Evolutionary conservation across 768 basidiomycete species (phyloP), one percentile per base, ranked within the genome.

Genomic region (Hygrocybe coccinea): DNA sequence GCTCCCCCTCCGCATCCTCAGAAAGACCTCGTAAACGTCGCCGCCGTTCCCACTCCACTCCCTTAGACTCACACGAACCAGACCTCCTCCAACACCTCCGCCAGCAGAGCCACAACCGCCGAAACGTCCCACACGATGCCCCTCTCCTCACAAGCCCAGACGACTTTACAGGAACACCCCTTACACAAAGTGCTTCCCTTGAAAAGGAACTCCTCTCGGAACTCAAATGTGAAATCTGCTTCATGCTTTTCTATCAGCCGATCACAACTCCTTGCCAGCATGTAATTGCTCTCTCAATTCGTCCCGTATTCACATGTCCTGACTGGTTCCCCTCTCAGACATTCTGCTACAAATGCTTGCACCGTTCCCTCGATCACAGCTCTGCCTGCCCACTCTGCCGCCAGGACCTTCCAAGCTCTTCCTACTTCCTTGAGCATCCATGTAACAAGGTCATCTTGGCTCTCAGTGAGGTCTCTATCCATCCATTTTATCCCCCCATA

Each of bases 231-330:
- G 89, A 94, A 69, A 94, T 98, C 34, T 98, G 95, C 71, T 89
- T 89, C 65, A 79, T 79, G 65, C 73, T 97, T 37, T 76, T 94
- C 60, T 84, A 85, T 71, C 84, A 91, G 59, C 94, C 95, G 5
- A 78, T 94, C 50, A 97, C 95, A 14, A 90, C 95, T 2, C 90
- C 91, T 11, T 97, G 95, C 70, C 95, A 97, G 69, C 95, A 98
- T 72, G 91, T 90, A 65, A n/a, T n/a, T 65, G 86, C 78, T 46
- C 45, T 50, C 48, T n/a, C 21, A 33, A 43, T n/a, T 17, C 19
- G n/a, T 29, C 9, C 17, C 25, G 12, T 15, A 4, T 49, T 25
- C 21, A 2, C 37, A 8, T n/a, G 10, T 41, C 54, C 52, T 35
- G 45, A 41, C 48, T 52, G 52, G 60, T 48, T 57, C 61, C 56